phyloP scores from a whole-genome alignment of 2,329 filamentous ascomycete genomes.

The Ophiostoma perfectum region DNA sequence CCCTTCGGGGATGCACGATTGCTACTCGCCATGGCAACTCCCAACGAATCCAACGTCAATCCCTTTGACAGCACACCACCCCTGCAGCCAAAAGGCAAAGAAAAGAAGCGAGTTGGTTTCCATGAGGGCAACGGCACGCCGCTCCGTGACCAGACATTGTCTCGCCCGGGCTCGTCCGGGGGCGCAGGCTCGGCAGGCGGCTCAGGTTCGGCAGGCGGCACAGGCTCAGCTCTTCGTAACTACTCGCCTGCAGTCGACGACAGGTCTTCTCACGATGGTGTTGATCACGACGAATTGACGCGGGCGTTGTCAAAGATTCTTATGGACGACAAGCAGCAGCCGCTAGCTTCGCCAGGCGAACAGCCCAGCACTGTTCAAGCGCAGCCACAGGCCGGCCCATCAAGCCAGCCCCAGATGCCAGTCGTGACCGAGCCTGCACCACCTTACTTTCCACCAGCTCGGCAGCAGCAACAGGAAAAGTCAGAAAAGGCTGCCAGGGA shows the following conservation, averaged over 20 bases:
- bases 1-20: conserved; percentile 9
- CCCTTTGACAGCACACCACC: conserved; percentile 15
- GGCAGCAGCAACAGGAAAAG: conserved; percentile 25
- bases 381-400: neutral
- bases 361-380: neutral
- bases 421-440: conserved; percentile 19
- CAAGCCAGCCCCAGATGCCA: neutral
- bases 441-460: conserved; percentile 22
- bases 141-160: neutral
- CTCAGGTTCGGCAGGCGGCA: neutral
- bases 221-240: neutral
- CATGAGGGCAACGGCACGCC: conserved; percentile 17
- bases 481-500: conserved; percentile 35
- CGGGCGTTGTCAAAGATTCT: conserved; percentile 25
- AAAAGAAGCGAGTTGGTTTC: conserved; percentile 29
- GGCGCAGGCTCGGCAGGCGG: neutral
- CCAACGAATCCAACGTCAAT: conserved; percentile 11
- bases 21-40: conserved; percentile 23
- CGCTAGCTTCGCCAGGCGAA: conserved; percentile 2
- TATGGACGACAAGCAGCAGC: conserved; percentile 14
- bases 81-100: conserved; percentile 23
- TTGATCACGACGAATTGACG: conserved; percentile 27
- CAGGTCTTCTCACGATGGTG: conserved; percentile 21
- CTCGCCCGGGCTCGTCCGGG: neutral
- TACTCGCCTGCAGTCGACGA: conserved; percentile 9